Evolutionary conservation across 73 alveolate genomes (phyloP), one percentile per base, ranked within the genome.

Genomic region (Symbiodinium natans): DNA sequence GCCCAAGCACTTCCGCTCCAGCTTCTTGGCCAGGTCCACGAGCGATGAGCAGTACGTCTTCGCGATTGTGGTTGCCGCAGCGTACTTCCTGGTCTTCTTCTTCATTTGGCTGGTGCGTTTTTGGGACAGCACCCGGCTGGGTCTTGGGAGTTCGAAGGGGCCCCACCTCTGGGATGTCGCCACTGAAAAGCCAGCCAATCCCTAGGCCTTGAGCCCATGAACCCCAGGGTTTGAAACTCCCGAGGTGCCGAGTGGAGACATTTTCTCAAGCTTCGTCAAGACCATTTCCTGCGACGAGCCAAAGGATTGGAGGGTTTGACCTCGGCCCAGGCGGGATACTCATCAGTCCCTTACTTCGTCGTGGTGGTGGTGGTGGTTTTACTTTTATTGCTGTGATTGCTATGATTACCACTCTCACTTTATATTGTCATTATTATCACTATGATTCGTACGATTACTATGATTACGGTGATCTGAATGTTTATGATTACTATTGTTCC

Each of bases 191-290:
- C n/a, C n/a, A n/a, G n/a, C n/a, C n/a, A n/a, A n/a, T n/a, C n/a
- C n/a, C n/a, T n/a, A n/a, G n/a, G n/a, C n/a, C n/a, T n/a, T n/a
- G n/a, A n/a, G n/a, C n/a, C n/a, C n/a, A n/a, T n/a, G n/a, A n/a
- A n/a, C n/a, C n/a, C n/a, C n/a, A n/a, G n/a, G n/a, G n/a, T n/a
- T n/a, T n/a, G n/a, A n/a, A n/a, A n/a, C n/a, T n/a, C n/a, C n/a
- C 39, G n/a, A 90, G 97, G 97, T 29, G 97, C 97, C 25, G 97
- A 90, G 88, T 90, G 97, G 97, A 59, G 97, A 31, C 75, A 90
- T 54, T 90, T 90, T 68, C 25, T 90, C 19, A 90, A 41, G 87
- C 97, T 90, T 17, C 97, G 97, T 33, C 97, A 90, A 68, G 80
- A n/a, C 77, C 97, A 73, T 40, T 90, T 90, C 88, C 33, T 90